Evolutionary conservation across 1,284 basidiomycete genomes (phyloP).

Genomic region (Tilletia horrida): DNA sequence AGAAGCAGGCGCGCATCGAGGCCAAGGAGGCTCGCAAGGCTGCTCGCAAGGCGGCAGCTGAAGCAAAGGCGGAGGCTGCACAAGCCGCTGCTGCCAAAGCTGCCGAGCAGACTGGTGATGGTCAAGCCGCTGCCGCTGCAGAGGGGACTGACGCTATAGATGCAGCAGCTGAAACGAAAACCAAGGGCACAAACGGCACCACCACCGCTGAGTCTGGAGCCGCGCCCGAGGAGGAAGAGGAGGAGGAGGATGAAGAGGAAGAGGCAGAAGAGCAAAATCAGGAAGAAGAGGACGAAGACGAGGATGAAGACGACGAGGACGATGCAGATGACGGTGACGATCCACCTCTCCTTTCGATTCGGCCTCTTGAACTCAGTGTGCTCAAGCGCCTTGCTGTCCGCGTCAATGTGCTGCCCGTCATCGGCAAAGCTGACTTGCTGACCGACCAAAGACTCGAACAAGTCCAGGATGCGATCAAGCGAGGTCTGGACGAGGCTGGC

Average conservation of each 20-base stretch:
- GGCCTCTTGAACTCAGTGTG: conserved; percentile 70
- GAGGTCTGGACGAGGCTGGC: conserved; percentile 59
- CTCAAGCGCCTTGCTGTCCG: conserved; percentile 69
- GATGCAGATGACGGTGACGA: conserved; percentile 5
- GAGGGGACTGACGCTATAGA: background rate
- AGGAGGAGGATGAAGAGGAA: background rate
- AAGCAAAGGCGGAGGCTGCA: background rate
- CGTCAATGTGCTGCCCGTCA: conserved; percentile 71
- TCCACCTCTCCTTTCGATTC: conserved; percentile 61
- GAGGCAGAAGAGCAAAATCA: background rate
- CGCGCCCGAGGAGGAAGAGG: background rate
- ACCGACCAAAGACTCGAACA: conserved; percentile 68
- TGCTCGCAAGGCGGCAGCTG: background rate
- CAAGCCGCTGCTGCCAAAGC: background rate
- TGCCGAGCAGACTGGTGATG: background rate
- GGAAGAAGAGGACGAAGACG: background rate
- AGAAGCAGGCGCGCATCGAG: background rate
- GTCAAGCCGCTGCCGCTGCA: background rate
- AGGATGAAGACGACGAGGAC: conserved; percentile 10
- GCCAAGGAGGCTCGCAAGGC: background rate
- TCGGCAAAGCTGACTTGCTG: conserved; percentile 71
- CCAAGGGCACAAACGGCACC: background rate
- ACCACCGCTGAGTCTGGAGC: too few species aligned
- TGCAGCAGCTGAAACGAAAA: background rate
- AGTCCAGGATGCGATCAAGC: conserved; percentile 67